phyloP scores from a whole-genome alignment of 225 moss, liverwort and hornwort species.

The Pseudisothecium myosuroides region DNA sequence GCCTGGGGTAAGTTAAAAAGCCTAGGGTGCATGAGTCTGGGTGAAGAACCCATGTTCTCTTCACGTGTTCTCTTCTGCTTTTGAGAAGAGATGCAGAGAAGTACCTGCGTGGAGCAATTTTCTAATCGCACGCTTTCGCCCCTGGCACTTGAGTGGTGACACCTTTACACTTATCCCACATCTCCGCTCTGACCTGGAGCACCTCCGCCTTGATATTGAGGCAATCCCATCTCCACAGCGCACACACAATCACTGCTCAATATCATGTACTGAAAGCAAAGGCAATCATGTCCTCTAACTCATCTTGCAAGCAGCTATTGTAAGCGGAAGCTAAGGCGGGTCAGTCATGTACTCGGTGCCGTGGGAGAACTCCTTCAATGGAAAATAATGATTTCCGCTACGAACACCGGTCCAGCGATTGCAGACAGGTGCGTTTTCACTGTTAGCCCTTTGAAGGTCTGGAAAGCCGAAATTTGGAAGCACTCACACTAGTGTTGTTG shows the following conservation, averaged over 20 bases:
- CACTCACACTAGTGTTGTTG: background rate
- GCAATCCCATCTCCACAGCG: background rate
- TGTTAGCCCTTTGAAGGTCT: too few species aligned
- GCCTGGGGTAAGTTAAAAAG: background rate
- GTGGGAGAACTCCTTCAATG: background rate
- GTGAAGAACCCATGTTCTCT: background rate
- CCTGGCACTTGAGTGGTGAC: background rate
- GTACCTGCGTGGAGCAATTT: background rate
- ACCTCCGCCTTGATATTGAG: background rate
- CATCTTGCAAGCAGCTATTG: too few species aligned
- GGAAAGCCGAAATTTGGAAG: background rate
- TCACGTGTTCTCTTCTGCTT: background rate
- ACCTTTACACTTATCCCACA: background rate
- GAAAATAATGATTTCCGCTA: background rate
- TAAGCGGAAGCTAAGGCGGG: too few species aligned
- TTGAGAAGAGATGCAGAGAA: background rate
- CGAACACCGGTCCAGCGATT: too few species aligned
- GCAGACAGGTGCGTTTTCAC: background rate
- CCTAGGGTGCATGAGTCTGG: background rate
- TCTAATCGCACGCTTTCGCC: background rate
- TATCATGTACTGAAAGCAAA: background rate
- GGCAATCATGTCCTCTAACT: background rate
- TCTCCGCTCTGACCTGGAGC: background rate
- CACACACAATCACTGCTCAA: background rate
- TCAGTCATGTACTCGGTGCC: background rate